phyloP scores from a whole-genome alignment of 495 filamentous ascomycete species.

The Jackrogersella multiformis region DNA sequence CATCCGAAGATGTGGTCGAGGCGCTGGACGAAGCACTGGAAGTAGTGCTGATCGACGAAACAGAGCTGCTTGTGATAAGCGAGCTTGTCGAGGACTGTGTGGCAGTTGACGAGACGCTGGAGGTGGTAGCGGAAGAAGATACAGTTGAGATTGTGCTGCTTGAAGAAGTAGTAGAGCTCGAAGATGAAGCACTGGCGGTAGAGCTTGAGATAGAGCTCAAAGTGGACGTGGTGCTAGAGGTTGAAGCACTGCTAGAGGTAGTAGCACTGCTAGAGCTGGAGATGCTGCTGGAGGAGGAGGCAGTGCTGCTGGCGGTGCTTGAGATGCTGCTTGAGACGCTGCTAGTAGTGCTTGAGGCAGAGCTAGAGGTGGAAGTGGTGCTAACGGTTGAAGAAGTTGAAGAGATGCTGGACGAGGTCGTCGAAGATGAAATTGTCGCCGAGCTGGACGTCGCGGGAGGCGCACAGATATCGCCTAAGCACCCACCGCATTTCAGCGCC shows the following conservation, averaged over 20 bases:
- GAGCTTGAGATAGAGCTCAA: slow-evolving; percentile 15
- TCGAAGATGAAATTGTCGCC: slow-evolving; percentile 9
- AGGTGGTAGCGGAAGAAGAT: slow-evolving; percentile 20
- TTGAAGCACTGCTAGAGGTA: not conserved
- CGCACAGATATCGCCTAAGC: slow-evolving; percentile 27
- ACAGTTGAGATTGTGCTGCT: too few species aligned
- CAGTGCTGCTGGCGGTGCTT: not conserved
- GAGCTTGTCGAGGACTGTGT: slow-evolving; percentile 27
- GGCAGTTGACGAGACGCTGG: slow-evolving; percentile 14
- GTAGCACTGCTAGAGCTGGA: not conserved
- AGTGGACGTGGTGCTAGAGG: not conserved
- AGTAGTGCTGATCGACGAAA: slow-evolving; percentile 21
- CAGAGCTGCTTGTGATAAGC: slow-evolving; percentile 23
- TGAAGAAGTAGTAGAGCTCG: not conserved
- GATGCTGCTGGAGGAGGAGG: not conserved
- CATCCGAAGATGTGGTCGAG: slow-evolving; percentile 28
- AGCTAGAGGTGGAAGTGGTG: not conserved
- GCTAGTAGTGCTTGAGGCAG: not conserved
- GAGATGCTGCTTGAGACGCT: not conserved
- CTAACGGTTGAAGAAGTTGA: not conserved
- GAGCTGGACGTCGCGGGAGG: slow-evolving; percentile 24
- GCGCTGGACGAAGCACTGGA: slow-evolving; percentile 31
- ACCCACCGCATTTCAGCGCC: slow-evolving; percentile 33
- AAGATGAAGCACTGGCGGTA: not conserved
- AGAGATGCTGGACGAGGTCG: slow-evolving; percentile 8